Evolutionary conservation across 164 flowering plant genomes (phyloP).

Genomic region (Vitis labrusca): DNA sequence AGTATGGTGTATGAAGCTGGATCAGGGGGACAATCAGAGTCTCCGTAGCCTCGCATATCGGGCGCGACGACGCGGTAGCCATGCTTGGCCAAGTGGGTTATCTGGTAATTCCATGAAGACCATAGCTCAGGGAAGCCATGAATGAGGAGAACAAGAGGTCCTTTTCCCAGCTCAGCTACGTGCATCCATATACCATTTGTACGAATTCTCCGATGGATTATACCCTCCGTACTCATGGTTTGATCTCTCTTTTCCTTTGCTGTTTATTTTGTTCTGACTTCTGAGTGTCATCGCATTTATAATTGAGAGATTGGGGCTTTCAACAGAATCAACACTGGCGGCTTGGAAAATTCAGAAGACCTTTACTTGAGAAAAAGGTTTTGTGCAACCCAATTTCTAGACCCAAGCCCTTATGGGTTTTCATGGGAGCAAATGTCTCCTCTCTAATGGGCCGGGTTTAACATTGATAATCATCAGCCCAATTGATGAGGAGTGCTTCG

Average conservation of each 20-base stretch:
- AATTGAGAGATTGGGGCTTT: too few species aligned
- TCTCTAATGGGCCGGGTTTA: too few species aligned
- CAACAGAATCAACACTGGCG: too few species aligned
- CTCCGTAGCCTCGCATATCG: constrained; percentile 25
- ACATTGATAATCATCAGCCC: too few species aligned
- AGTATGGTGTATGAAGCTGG: constrained; percentile 22
- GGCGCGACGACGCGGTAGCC: constrained; percentile 23
- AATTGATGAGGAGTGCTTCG: too few species aligned
- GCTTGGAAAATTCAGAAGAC: too few species aligned
- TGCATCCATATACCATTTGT: constrained; percentile 20
- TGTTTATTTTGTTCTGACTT: not conserved
- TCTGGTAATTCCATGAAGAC: constrained; percentile 19
- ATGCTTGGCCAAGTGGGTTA: constrained; percentile 14
- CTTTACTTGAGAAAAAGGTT: too few species aligned
- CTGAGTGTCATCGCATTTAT: too few species aligned
- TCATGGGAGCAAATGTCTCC: too few species aligned
- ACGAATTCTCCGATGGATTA: constrained; percentile 5
- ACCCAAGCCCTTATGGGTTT: too few species aligned
- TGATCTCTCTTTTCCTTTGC: not conserved
- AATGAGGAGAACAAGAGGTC: constrained; percentile 21
- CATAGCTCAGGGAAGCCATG: constrained; percentile 25
- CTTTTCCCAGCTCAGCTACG: constrained; percentile 20
- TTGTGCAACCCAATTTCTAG: too few species aligned
- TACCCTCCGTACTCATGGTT: not conserved
- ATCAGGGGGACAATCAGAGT: constrained; percentile 17